Conservation (phyloP, 2,329 filamentous ascomycete genomes). For the Sporothrix schenckii region DNA sequence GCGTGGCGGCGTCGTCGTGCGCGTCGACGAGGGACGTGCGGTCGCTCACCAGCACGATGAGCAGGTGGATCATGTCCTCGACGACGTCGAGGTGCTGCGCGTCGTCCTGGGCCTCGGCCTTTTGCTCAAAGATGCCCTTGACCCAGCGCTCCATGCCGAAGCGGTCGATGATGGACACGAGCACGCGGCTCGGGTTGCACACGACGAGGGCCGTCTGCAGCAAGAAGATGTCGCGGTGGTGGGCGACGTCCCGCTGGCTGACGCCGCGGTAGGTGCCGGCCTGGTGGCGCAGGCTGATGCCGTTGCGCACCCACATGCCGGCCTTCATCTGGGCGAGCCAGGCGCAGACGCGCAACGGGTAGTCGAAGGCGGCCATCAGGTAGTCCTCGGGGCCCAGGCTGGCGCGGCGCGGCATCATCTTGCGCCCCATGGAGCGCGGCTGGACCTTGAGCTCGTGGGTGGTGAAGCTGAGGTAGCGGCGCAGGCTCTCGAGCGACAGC, state of each 20-base stretch:
- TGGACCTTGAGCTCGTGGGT: conserved; percentile 68
- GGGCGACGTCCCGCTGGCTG: conserved; percentile 84
- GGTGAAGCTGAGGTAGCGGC: conserved; percentile 70
- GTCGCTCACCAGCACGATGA: conserved; percentile 89
- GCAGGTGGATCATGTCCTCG: conserved; percentile 91
- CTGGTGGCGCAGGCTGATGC: conserved; percentile 92
- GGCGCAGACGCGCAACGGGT: conserved; percentile 86
- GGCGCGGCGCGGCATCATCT: conserved; percentile 59
- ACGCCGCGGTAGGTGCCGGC: conserved; percentile 92
- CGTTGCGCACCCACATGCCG: conserved; percentile 97
- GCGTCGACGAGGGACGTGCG: conserved; percentile 71
- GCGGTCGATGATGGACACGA: conserved; percentile 87
- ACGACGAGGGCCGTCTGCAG: conserved; percentile 88
- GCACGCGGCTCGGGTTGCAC: conserved; percentile 78
- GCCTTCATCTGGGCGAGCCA: conserved; percentile 99
- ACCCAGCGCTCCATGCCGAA: conserved; percentile 90
- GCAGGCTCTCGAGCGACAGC: conserved; percentile 69
- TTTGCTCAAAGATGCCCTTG: conserved; percentile 74
- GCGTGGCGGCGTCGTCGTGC: conserved; percentile 66
- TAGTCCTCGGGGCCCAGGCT: conserved; percentile 70
- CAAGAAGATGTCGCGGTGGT: conserved; percentile 92
- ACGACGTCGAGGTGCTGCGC: conserved; percentile 86
- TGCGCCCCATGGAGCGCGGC: conserved; percentile 63
- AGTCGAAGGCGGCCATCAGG: conserved; percentile 86
- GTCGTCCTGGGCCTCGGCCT: conserved; percentile 78